phyloP scores from a whole-genome alignment of 2,329 filamentous ascomycete genomes.

The Alternaria brassicicola region DNA sequence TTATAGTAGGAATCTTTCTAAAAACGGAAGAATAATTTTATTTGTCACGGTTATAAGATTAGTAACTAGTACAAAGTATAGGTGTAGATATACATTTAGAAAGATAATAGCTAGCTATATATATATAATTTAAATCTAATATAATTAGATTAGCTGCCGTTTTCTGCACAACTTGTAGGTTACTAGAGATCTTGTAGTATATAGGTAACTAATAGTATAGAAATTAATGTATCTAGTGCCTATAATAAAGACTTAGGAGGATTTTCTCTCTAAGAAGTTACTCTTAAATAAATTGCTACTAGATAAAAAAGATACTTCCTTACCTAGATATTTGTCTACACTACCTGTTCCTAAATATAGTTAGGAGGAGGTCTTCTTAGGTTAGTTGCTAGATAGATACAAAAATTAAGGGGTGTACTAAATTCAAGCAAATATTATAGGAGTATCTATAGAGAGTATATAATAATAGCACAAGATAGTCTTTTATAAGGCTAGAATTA shows the following conservation, averaged over 20 bases:
- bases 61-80: conserved; percentile 17
- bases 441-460: neutral
- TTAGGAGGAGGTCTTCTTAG: conserved; percentile 17
- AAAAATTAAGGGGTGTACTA: neutral
- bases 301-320: conserved; percentile 3
- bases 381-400: conserved; percentile 6
- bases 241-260: conserved; percentile 14
- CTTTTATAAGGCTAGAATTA: neutral
- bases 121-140: conserved; percentile 20
- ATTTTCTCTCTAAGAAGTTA: neutral
- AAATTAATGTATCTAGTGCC: conserved; percentile 11
- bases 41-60: conserved; percentile 18
- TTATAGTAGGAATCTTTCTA: conserved; percentile 21
- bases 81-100: conserved; percentile 23
- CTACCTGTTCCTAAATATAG: conserved; percentile 19
- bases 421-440: neutral
- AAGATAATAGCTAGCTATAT: conserved; percentile 20
- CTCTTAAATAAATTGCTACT: neutral
- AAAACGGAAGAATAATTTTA: conserved; percentile 23
- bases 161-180: conserved; percentile 10
- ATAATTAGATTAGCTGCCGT: conserved; percentile 14
- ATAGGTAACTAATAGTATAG: neutral
- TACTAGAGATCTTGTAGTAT: neutral
- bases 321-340: conserved; percentile 15
- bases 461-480: neutral